Conservation (phyloP, 345 rosid species). For the Schrenkiella parvula region DNA sequence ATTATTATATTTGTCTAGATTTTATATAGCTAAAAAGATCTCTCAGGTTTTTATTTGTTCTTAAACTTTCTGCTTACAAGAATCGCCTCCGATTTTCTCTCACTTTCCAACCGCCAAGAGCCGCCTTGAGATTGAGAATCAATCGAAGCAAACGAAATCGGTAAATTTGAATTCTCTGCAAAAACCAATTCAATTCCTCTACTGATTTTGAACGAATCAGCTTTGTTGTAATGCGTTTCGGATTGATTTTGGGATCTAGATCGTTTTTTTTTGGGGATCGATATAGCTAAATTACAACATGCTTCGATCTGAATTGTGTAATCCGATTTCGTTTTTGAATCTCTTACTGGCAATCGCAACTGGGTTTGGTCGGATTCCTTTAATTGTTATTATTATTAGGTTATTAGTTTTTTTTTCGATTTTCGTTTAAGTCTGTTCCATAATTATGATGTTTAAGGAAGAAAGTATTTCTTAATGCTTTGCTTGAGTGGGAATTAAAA, state of each 20-base stretch:
- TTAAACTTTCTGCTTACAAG: neutral
- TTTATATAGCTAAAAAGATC: neutral
- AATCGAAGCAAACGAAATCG: neutral
- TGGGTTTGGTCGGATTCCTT: neutral
- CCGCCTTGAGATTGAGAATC: neutral
- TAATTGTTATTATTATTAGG: neutral
- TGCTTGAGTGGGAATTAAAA: neutral
- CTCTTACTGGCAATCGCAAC: neutral
- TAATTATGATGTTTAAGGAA: neutral
- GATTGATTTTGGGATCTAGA: neutral
- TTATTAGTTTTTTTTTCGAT: neutral
- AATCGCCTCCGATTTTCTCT: neutral
- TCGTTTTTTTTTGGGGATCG: neutral
- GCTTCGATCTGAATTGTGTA: neutral
- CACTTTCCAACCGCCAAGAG: neutral
- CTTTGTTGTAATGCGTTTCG: neutral
- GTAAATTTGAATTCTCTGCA: neutral
- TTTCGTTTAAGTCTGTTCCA: neutral
- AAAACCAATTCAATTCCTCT: neutral
- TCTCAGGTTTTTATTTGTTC: neutral
- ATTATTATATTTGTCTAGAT: neutral
- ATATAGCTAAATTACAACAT: neutral
- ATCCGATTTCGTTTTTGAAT: neutral
- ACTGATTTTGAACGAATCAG: neutral
- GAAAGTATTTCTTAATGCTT: neutral